phyloP scores from a whole-genome alignment of 768 basidiomycete species.

The Lentinula edodes region DNA sequence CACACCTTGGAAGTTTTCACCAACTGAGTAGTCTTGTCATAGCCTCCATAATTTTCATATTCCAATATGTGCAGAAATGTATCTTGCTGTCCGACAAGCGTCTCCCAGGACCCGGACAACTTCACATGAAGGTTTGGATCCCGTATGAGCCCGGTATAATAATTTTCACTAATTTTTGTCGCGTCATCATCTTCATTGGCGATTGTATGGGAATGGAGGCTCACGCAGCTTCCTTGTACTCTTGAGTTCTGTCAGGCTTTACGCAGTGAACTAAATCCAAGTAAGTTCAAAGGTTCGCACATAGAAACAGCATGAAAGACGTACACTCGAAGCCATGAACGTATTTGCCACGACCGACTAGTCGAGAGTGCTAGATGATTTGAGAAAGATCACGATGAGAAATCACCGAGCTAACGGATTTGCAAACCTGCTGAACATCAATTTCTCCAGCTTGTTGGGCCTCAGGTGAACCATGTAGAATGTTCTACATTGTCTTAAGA shows the following conservation, averaged over 20 bases:
- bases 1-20: slow-evolving; percentile 64
- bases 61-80: slow-evolving; percentile 79
- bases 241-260: slow-evolving; percentile 71
- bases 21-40: slow-evolving; percentile 67
- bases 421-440: slow-evolving; percentile 33
- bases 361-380: slow-evolving; percentile 70
- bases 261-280: slow-evolving; percentile 70
- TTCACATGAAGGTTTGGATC: slow-evolving; percentile 75
- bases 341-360: slow-evolving; percentile 93
- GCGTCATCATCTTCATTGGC: background rate
- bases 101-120: slow-evolving; percentile 92
- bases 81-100: slow-evolving; percentile 84
- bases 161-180: slow-evolving; percentile 55
- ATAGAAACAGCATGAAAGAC: slow-evolving; percentile 17
- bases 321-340: slow-evolving; percentile 85
- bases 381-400: background rate
- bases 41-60: slow-evolving; percentile 90
- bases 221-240: slow-evolving; percentile 88
- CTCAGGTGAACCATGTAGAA: slow-evolving; percentile 91
- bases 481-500: slow-evolving; percentile 42
- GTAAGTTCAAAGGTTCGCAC: background rate
- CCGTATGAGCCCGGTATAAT: slow-evolving; percentile 76
- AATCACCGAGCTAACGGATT: background rate
- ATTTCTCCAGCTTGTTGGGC: slow-evolving; percentile 80
- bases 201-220: slow-evolving; percentile 19